Evolutionary conservation across 2,329 filamentous ascomycete species (phyloP).

Genomic region (Penicillium rolfsii): DNA sequence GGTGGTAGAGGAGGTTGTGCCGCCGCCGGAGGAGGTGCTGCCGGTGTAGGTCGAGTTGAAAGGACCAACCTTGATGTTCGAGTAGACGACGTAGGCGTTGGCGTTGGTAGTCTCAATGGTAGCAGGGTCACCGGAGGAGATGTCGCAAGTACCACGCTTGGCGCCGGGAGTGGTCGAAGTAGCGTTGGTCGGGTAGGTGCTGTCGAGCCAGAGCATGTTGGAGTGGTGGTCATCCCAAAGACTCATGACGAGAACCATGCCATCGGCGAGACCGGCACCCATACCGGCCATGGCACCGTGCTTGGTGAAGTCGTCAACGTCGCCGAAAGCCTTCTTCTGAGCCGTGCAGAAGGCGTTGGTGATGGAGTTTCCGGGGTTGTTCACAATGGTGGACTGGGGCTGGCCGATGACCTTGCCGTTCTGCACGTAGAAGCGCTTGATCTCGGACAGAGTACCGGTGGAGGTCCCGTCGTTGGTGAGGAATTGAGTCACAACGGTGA

Average conservation of each 20-base stretch:
- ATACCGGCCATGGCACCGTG: slow-evolving; percentile 62
- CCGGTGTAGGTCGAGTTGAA: slow-evolving; percentile 56
- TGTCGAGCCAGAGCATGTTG: slow-evolving; percentile 77
- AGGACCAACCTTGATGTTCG: slow-evolving; percentile 63
- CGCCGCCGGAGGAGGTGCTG: slow-evolving; percentile 1
- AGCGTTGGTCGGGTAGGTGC: slow-evolving; percentile 59
- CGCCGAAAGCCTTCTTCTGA: slow-evolving; percentile 60
- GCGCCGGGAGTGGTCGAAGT: slow-evolving; percentile 52
- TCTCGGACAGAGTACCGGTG: slow-evolving; percentile 60
- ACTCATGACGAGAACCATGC: slow-evolving; percentile 67
- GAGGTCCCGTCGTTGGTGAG: slow-evolving; percentile 55
- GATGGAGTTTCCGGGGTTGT: slow-evolving; percentile 58
- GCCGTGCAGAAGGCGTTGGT: slow-evolving; percentile 60
- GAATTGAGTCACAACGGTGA: slow-evolving; percentile 72
- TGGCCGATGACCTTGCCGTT: slow-evolving; percentile 63
- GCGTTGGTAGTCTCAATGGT: slow-evolving; percentile 54
- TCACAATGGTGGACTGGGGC: slow-evolving; percentile 51
- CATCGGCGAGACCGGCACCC: slow-evolving; percentile 57
- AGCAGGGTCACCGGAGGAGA: slow-evolving; percentile 55
- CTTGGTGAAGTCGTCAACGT: slow-evolving; percentile 56
- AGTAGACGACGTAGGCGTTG: slow-evolving; percentile 58
- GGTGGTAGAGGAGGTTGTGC: slow-evolving; percentile 9
- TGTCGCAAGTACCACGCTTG: slow-evolving; percentile 59
- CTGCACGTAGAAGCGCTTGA: slow-evolving; percentile 69
- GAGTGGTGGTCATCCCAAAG: slow-evolving; percentile 67